These are phyloP conservation scores for Moesziomyces parantarcticus DNA, from an alignment of 1,284 basidiomycete species.

Conservation along the genomic window DNA sequence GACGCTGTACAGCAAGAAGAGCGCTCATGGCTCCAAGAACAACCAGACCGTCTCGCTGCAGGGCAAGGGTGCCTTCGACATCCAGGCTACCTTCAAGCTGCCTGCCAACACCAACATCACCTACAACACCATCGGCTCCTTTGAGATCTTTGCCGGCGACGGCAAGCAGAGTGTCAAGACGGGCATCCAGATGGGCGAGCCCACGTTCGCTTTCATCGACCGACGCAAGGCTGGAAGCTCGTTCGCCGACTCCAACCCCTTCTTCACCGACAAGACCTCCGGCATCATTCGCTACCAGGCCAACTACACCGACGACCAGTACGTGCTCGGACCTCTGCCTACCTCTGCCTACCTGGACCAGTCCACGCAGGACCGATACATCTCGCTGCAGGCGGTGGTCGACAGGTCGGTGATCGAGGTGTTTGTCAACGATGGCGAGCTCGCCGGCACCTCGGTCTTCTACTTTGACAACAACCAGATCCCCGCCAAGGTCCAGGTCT, in stretches of 20 bases:
- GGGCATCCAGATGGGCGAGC: conserved; percentile 59
- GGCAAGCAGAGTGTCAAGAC: conserved; percentile 46
- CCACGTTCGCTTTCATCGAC: conserved; percentile 64
- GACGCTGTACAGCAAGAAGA: conserved; percentile 28
- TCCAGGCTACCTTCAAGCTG: conserved; percentile 62
- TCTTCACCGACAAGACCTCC: conserved; percentile 67
- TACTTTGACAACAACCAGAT: conserved; percentile 52
- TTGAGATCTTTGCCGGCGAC: conserved; percentile 34
- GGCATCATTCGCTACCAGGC: conserved; percentile 41
- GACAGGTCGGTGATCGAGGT: conserved; percentile 66
- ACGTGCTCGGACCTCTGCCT: conserved; percentile 32
- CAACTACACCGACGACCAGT: conserved; percentile 41
- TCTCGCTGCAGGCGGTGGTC: conserved; percentile 54
- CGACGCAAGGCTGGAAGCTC: conserved; percentile 58
- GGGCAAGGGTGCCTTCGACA: conserved; percentile 65
- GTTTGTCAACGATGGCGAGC: conserved; percentile 63
- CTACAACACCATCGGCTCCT: conserved; percentile 43
- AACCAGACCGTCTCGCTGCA: conserved; percentile 58
- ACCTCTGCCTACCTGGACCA: conserved; percentile 19
- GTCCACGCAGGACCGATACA: conserved; percentile 23
- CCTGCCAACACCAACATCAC: conserved; percentile 31
- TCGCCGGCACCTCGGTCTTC: conserved; percentile 45
- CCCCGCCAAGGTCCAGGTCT: conserved; percentile 34
- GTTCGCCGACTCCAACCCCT: conserved; percentile 63
- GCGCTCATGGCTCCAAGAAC: conserved; percentile 18